phyloP scores from a whole-genome alignment of 371 early-diverging fungal genomes.

The Rhizopus stolonifer region DNA sequence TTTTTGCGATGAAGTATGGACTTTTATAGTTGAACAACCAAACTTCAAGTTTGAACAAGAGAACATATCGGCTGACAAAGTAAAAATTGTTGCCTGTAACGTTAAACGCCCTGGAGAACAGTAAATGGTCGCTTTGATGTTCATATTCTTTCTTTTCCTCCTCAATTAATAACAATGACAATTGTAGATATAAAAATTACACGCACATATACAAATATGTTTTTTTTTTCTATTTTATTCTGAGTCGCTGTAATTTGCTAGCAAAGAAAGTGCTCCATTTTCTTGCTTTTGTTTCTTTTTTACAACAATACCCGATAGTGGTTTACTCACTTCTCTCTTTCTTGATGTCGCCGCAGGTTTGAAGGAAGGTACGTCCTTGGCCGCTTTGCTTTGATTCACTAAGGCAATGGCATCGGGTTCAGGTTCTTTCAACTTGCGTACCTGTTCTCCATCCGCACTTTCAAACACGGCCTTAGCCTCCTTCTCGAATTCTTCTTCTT shows the following conservation, averaged over 20 bases:
- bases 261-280: slow-evolving; percentile 25
- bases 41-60: slow-evolving; percentile 88
- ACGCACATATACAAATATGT: not conserved
- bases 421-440: slow-evolving; percentile 61
- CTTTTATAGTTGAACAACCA: slow-evolving; percentile 88
- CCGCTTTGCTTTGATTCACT: slow-evolving; percentile 33
- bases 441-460: slow-evolving; percentile 66
- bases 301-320: slow-evolving; percentile 1
- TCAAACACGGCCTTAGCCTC: slow-evolving; percentile 68
- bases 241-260: slow-evolving; percentile 34
- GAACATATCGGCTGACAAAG: slow-evolving; percentile 74
- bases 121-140: slow-evolving; percentile 10
- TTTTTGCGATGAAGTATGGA: slow-evolving; percentile 96
- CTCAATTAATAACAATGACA: not conserved
- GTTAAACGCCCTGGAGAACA: slow-evolving; percentile 72
- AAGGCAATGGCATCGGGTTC: slow-evolving; percentile 51
- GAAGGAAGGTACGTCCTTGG: slow-evolving; percentile 40
- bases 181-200: not conserved
- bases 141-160: not conserved
- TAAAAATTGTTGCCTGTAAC: slow-evolving; percentile 91
- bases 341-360: slow-evolving; percentile 25
- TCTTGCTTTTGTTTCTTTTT: slow-evolving; percentile 44
- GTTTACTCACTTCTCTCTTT: slow-evolving; percentile 21
- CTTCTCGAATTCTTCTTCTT: slow-evolving; percentile 71
- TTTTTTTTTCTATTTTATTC: not conserved